These are phyloP conservation scores for Malus orientalis DNA, from an alignment of 306 rosid genomes.

Conservation along the genomic window DNA sequence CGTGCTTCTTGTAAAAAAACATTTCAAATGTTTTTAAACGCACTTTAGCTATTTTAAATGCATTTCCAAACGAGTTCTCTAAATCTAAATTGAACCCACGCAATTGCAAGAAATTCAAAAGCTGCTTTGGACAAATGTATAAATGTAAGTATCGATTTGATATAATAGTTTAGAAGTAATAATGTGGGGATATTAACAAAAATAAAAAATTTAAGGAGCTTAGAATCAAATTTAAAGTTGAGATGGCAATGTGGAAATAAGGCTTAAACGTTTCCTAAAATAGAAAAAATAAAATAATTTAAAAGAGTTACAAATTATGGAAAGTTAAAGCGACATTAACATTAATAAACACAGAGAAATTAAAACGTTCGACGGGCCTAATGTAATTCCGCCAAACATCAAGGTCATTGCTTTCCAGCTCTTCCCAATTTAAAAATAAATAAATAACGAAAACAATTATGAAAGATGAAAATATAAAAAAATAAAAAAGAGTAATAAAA, in stretches of 20 bases:
- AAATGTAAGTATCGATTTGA: no score
- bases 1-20: no score
- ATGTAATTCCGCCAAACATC: constrained; percentile 1
- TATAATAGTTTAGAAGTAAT: no score
- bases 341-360: not conserved
- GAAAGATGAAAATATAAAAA: not conserved
- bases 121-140: no score
- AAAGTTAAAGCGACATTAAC: not conserved
- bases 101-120: not conserved
- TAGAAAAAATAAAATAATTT: no score
- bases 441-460: not conserved
- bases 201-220: no score
- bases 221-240: not conserved
- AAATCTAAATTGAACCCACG: not conserved
- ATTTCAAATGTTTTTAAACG: no score
- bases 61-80: no score
- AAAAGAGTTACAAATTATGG: not conserved
- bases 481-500: not conserved
- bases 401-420: not conserved
- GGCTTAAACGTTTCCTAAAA: not conserved
- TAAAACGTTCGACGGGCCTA: not conserved
- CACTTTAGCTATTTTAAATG: fast-evolving
- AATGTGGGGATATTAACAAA: fast-evolving
- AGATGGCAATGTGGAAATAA: not conserved
- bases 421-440: not conserved